Evolutionary conservation across 257 asterid species (phyloP).

Genomic region (Cinchona pubescens): DNA sequence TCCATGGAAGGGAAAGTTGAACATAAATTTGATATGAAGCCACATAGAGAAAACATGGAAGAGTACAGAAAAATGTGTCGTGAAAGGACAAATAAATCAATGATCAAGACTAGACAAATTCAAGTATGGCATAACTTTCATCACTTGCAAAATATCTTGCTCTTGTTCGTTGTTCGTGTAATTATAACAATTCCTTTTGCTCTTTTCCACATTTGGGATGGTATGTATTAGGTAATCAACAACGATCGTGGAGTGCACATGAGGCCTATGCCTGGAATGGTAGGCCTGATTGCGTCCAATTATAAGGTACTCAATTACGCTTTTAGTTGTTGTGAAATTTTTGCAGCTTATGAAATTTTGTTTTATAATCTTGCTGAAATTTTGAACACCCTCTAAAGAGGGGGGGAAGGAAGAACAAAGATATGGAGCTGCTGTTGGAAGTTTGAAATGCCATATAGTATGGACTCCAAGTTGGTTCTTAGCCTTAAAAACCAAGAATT

Average conservation of each 20-base stretch:
- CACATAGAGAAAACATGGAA: slow-evolving; percentile 46
- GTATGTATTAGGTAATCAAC: slow-evolving; percentile 64
- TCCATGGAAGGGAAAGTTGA: slow-evolving; percentile 84
- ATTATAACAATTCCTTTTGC: slow-evolving; percentile 13
- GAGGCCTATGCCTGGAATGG: slow-evolving; percentile 94
- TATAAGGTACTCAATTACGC: slow-evolving; percentile 48
- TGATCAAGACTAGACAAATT: slow-evolving; percentile 84
- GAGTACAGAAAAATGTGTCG: slow-evolving; percentile 82
- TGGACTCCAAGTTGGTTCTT: background rate
- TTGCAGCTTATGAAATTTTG: background rate
- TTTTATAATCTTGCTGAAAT: background rate
- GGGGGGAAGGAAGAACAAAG: background rate
- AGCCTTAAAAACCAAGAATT: background rate
- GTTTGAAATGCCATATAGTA: background rate
- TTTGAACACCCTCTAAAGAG: background rate
- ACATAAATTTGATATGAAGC: slow-evolving; percentile 93
- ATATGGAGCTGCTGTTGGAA: background rate
- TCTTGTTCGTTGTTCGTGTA: slow-evolving; percentile 6
- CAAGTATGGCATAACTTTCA: slow-evolving; percentile 42
- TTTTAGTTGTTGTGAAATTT: background rate
- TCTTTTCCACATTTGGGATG: background rate
- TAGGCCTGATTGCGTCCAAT: slow-evolving; percentile 66
- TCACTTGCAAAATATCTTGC: background rate
- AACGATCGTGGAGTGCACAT: slow-evolving; percentile 87
- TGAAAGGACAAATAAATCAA: slow-evolving; percentile 88